phyloP scores from a whole-genome alignment of 176 grass and related monocot species.

The Oryza australiensis region DNA sequence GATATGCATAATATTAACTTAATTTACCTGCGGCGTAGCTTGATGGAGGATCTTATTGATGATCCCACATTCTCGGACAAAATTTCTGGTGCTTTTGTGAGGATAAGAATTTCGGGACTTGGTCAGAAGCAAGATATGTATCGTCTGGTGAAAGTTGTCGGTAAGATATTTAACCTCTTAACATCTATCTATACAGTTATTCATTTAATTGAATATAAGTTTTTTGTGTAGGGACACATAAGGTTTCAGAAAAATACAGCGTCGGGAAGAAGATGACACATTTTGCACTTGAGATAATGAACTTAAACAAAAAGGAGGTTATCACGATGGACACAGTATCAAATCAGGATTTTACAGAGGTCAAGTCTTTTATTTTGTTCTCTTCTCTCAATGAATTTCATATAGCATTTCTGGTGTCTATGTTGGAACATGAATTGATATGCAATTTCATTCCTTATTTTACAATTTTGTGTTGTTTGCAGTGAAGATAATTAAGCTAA shows the following conservation, averaged over 20 bases:
- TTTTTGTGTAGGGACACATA: slow-evolving; percentile 62
- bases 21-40: slow-evolving; percentile 75
- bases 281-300: slow-evolving; percentile 85
- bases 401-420: not conserved
- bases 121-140: slow-evolving; percentile 95
- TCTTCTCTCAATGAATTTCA: not conserved
- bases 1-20: slow-evolving; percentile 93
- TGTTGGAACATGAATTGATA: slow-evolving; percentile 6
- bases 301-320: slow-evolving; percentile 86
- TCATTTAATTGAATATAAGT: not conserved
- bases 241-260: slow-evolving; percentile 75
- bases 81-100: slow-evolving; percentile 77
- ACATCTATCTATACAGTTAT: slow-evolving; percentile 8
- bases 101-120: slow-evolving; percentile 83
- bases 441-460: not conserved
- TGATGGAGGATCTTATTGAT: slow-evolving; percentile 87
- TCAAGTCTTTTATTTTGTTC: slow-evolving; percentile 37
- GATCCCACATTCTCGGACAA: slow-evolving; percentile 67
- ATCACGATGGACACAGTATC: slow-evolving; percentile 89
- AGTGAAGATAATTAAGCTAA: slow-evolving; percentile 21
- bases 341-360: slow-evolving; percentile 98
- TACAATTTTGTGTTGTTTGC: slow-evolving; percentile 1
- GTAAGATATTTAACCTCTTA: slow-evolving; percentile 53
- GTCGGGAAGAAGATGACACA: slow-evolving; percentile 89
- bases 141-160: slow-evolving; percentile 91